Percentiles rank a stretch among this genome's conserved stretches.
Evolutionary conservation across 2,329 filamentous ascomycete species (phyloP).

Genomic region (Xylaria sp.): DNA sequence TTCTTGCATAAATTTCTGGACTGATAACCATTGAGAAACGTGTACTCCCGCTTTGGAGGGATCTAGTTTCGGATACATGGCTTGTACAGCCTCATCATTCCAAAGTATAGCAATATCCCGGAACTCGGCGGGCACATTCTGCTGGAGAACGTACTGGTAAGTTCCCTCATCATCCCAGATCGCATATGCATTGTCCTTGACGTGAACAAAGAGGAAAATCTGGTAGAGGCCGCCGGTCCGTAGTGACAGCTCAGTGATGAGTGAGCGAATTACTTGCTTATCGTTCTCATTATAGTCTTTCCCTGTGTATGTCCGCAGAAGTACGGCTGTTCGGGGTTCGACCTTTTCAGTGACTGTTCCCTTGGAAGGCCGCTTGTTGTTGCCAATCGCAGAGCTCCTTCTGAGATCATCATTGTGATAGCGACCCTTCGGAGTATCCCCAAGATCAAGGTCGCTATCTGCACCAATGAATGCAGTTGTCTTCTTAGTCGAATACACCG

Average conservation of each 20-base stretch:
- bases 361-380: conserved; percentile 19
- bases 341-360: conserved; percentile 37
- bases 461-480: conserved; percentile 37
- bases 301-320: conserved; percentile 80
- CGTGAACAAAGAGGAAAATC: conserved; percentile 82
- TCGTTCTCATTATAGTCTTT: conserved; percentile 83
- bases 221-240: conserved; percentile 84
- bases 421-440: conserved; percentile 30
- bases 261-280: conserved; percentile 79
- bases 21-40: conserved; percentile 74
- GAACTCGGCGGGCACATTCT: conserved; percentile 76
- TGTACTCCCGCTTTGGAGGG: conserved; percentile 65
- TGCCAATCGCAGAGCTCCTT: conserved; percentile 11
- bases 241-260: conserved; percentile 81
- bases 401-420: conserved; percentile 37
- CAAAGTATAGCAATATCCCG: conserved; percentile 77
- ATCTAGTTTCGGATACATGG: conserved; percentile 80
- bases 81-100: conserved; percentile 78
- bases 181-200: conserved; percentile 70
- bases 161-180: conserved; percentile 69
- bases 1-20: conserved; percentile 80
- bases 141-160: conserved; percentile 69
- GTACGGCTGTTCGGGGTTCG: conserved; percentile 73
- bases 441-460: conserved; percentile 35
- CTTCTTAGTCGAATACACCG: conserved; percentile 51